Base-by-base conservation (phyloP, 2,329 filamentous ascomycete species). In the Cladophialophora psammophila region DNA sequence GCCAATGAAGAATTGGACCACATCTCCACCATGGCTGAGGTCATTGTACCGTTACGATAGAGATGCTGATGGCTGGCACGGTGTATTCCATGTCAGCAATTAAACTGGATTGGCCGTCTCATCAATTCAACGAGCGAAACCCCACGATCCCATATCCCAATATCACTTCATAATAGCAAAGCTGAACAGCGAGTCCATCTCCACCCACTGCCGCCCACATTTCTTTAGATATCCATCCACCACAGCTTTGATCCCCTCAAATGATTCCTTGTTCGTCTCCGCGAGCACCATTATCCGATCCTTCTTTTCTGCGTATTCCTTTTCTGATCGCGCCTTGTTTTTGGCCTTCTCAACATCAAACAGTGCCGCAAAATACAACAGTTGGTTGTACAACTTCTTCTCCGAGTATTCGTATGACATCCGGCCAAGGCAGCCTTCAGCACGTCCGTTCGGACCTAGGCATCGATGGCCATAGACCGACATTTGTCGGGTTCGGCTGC, bases 381-480 rank as follows among this genome's bases (percentile, higher is more conserved):
- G 84, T 80, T 99, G 95, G 78, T 96, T 98, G 81, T 97, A 98
- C 66, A 98, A 86, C 74, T 91, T 90, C 80, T 95, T 94, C 81
- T 98, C 95, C 0, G 87, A 85, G 75, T 92, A 90, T 80, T 96
- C 93, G 77, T 94, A 97, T 26, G 87, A 83, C 94, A 99, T 98
- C 58, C 88, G 88, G 20, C 95, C 95, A 3, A 89, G 82, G 77
- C 95, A 99, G 63, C 93, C 94, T 64, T 89, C 87, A 0, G 91
- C 94, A 2, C 95, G 88, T 1, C 94, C 93, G 72, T 90, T 90
- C 15, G 94, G 92, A 0, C 95, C 95, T 5, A 98, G 84, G 77
- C 95, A 99, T 58, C 93, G 88, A 68, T 91, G 89, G 54, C 95
- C 95, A 77, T 96, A 97, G 45, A 99, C 95, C 74, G 89, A 92